Conservation (phyloP, 2,329 filamentous ascomycete species). For the Sporothrix humicola region DNA sequence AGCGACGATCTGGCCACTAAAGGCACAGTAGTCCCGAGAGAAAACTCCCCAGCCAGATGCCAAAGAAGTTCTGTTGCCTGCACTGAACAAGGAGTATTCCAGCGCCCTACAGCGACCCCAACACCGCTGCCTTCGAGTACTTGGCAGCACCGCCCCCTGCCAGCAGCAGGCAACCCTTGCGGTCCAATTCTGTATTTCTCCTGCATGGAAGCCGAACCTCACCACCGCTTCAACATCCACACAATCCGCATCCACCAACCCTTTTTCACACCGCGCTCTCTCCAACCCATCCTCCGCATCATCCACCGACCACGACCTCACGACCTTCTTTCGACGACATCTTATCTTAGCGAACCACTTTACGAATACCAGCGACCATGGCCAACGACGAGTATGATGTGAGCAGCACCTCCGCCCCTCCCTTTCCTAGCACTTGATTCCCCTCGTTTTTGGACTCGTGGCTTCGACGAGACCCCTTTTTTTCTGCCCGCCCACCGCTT, state of each 20-base stretch:
- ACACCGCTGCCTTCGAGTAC: neutral
- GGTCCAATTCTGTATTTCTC: slow-evolving; percentile 1
- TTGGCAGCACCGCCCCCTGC: neutral
- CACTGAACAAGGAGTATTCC: neutral
- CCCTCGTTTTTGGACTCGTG: slow-evolving; percentile 28
- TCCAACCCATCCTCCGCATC: slow-evolving; percentile 21
- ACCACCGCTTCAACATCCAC: slow-evolving; percentile 24
- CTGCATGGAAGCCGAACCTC: slow-evolving; percentile 23
- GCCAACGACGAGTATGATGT: slow-evolving; percentile 99
- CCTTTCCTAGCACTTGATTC: slow-evolving; percentile 9
- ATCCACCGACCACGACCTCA: slow-evolving; percentile 20
- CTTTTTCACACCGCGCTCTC: slow-evolving; percentile 29
- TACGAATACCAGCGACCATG: slow-evolving; percentile 59
- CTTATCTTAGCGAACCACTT: neutral
- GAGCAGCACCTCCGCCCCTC: slow-evolving; percentile 50
- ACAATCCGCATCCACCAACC: slow-evolving; percentile 27
- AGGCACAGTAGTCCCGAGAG: neutral
- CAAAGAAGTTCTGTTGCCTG: slow-evolving; percentile 25
- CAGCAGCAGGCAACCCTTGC: neutral
- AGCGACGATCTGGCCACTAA: slow-evolving; percentile 17
- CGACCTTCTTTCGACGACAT: slow-evolving; percentile 16
- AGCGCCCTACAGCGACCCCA: neutral
- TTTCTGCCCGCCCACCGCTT: slow-evolving; percentile 23
- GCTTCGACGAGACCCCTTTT: slow-evolving; percentile 12
- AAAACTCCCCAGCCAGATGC: neutral